These are phyloP conservation scores for Poronia punctata DNA, from an alignment of 495 filamentous ascomycete species.

Conservation along the genomic window DNA sequence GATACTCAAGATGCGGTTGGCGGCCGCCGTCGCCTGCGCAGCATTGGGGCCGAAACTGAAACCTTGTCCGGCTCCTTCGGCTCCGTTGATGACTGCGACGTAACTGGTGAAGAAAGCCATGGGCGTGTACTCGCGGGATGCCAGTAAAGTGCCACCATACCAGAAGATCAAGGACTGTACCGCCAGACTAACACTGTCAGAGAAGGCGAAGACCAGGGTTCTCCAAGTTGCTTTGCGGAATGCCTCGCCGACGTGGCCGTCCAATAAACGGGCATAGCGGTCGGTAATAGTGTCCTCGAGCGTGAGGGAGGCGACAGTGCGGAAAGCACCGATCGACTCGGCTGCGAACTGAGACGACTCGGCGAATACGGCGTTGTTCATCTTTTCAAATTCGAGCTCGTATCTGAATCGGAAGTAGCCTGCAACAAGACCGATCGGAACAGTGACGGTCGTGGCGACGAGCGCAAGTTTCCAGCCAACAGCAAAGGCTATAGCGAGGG, in stretches of 20 bases:
- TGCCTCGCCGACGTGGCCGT: constrained; percentile 31
- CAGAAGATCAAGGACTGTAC: constrained; percentile 46
- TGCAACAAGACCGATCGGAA: constrained; percentile 40
- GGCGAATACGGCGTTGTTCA: constrained; percentile 50
- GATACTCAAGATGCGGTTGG: constrained; percentile 39
- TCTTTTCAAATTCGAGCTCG: constrained; percentile 49
- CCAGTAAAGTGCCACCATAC: constrained; percentile 39
- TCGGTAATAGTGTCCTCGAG: constrained; percentile 48
- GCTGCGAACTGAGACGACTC: constrained; percentile 55
- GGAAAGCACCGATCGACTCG: constrained; percentile 52
- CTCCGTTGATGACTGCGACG: constrained; percentile 44
- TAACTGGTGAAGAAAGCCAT: constrained; percentile 38
- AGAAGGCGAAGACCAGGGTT: constrained; percentile 41
- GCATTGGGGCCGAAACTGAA: constrained; percentile 44
- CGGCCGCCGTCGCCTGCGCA: constrained; percentile 38
- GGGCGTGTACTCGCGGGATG: constrained; percentile 29
- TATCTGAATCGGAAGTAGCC: constrained; percentile 48
- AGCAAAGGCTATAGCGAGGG: constrained; percentile 43
- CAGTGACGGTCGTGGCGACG: constrained; percentile 42
- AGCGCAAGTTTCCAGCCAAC: constrained; percentile 55
- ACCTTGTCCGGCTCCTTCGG: constrained; percentile 38
- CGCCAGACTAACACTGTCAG: constrained; percentile 34
- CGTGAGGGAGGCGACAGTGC: constrained; percentile 50
- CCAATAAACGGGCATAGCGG: constrained; percentile 35
- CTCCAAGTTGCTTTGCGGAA: constrained; percentile 37